A percentile compares a stretch with the other conserved stretches of the same genome.
Conservation (phyloP, 805 yeast genomes). For the Saccharomycopsis amapae region DNA sequence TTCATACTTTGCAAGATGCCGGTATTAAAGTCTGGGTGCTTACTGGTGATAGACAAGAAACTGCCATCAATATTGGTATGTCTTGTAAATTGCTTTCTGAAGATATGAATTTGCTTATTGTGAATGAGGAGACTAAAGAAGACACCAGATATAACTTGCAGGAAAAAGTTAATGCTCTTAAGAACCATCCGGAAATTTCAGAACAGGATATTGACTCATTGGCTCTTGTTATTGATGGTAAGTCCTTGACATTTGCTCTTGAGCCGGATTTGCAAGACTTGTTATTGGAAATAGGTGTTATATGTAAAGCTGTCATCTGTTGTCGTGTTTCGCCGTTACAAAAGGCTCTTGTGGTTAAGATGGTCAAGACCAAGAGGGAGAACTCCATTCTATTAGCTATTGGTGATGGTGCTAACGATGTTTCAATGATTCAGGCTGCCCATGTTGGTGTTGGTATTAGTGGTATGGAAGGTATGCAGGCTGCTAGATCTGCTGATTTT, state of each 20-base stretch:
- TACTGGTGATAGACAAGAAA: conserved; percentile 98
- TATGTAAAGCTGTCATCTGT: conserved; percentile 94
- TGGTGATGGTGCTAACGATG: conserved; percentile 99
- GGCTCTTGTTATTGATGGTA: conserved; percentile 92
- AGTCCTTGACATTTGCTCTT: conserved; percentile 78
- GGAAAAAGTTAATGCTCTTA: conserved; percentile 70
- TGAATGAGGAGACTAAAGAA: conserved; percentile 77
- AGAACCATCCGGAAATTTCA: conserved; percentile 53
- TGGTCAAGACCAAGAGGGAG: conserved; percentile 78
- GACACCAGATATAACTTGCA: conserved; percentile 68
- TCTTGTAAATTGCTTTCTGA: conserved; percentile 90
- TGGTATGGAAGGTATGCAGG: conserved; percentile 99
- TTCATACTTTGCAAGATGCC: conserved; percentile 89
- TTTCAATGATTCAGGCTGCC: conserved; percentile 98
- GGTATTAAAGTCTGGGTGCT: conserved; percentile 97
- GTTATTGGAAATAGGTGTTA: conserved; percentile 69
- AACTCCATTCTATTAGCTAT: conserved; percentile 73
- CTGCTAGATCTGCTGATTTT: conserved; percentile 95
- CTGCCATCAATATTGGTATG: conserved; percentile 98
- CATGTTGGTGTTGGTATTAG: conserved; percentile 98
- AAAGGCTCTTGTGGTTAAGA: conserved; percentile 90
- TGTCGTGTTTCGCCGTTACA: conserved; percentile 98
- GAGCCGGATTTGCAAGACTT: conserved; percentile 73
- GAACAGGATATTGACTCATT: conserved; percentile 66
- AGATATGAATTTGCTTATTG: conserved; percentile 87